Conservation (phyloP, 2,329 filamentous ascomycete species). For the Ophiostoma sp. region DNA sequence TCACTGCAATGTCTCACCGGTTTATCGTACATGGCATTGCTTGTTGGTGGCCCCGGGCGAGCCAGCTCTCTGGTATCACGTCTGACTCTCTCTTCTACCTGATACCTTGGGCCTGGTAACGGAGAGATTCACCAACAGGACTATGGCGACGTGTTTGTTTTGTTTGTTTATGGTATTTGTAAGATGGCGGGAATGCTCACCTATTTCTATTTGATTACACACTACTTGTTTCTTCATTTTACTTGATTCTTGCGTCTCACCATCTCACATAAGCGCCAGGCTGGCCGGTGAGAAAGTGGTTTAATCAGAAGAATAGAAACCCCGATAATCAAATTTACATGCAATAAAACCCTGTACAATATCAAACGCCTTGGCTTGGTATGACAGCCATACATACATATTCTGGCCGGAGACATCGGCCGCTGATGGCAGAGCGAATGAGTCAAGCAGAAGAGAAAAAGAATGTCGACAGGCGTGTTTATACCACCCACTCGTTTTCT, state of each 20-base stretch:
- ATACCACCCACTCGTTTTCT: background rate
- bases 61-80: constrained; percentile 1
- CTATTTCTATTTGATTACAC: background rate
- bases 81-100: background rate
- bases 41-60: background rate
- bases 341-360: background rate
- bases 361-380: background rate
- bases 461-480: background rate
- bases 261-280: background rate
- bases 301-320: too few species aligned
- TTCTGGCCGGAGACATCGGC: background rate
- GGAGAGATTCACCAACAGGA: background rate
- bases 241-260: background rate
- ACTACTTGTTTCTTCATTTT: background rate
- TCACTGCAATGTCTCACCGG: background rate
- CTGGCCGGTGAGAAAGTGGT: background rate
- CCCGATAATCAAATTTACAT: too few species aligned
- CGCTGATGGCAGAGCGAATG: background rate
- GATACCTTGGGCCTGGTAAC: background rate
- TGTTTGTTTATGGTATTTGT: too few species aligned
- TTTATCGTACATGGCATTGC: background rate
- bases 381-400: background rate
- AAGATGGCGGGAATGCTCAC: too few species aligned
- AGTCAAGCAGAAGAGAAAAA: background rate
- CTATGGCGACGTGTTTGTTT: background rate